Evolutionary conservation across 2,329 filamentous ascomycete species (phyloP), one percentile per base, ranked within the genome.

Genomic region (Penicillium sp.): DNA sequence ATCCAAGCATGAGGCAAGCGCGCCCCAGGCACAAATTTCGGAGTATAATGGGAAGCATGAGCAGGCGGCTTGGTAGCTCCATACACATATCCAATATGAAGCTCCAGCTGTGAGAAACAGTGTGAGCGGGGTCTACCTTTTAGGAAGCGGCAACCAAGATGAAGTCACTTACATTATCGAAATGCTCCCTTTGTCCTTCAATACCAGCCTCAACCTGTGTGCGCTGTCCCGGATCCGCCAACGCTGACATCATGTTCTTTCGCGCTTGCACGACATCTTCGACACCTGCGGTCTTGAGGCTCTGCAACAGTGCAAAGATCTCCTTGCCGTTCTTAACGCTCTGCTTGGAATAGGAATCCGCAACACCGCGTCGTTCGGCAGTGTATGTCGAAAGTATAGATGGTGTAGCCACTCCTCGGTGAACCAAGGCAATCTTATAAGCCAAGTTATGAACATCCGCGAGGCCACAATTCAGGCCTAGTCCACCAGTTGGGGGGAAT

Each of bases 391-490:
- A 57, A 5, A 74, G 63, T 0, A 72, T 55, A 4, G 33, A 37
- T 26, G 62, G 4, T 13, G 45, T 26, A 4, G 54, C 54, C 42
- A 55, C 42, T 45, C 67, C 63, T 24, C 66, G 63, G n/a, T 69
- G 64, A 1, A 72, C 66, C 0, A 65, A 62, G 9, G 66, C 66
- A 13, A 73, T 61, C 53, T 71, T 72, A 45, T 67, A 70, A 0
- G 61, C 73, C 0, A 80, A 66, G 51, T 79, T 79, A 26, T 74
- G 65, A 3, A 73, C 71, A 49, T 79, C 77, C 6, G 75, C 72
- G 9, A 80, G 63, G 0, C 76, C 75, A 0, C 72, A 73, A 56
- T 79, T 79, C 67, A 80, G 72, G 2, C 77, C 78, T 48, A 79
- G 75, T 0, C 75, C 78, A 1, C 76, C 77, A 0, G 73, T 73